Evolutionary conservation across 1,139 yeast genomes (phyloP).

Genomic region (Eremothecium cymbalariae): DNA sequence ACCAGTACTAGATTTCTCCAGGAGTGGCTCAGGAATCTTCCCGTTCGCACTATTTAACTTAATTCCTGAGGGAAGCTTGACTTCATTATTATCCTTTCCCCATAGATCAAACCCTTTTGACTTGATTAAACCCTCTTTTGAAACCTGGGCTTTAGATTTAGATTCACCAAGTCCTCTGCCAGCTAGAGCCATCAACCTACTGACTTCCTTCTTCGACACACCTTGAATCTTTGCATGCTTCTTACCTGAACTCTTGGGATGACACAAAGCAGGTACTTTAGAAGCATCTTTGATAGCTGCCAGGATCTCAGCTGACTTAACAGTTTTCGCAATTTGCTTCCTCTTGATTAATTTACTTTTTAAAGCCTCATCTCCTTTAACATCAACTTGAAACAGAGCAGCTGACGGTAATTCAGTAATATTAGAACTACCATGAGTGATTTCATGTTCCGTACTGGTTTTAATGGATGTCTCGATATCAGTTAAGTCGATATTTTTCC

Average conservation of each 20-base stretch:
- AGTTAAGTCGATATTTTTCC: constrained; percentile 81
- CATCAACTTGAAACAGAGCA: constrained; percentile 66
- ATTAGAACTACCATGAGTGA: constrained; percentile 50
- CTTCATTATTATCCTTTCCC: constrained; percentile 36
- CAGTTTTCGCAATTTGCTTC: constrained; percentile 37
- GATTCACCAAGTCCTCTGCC: constrained; percentile 61
- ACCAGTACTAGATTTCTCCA: constrained; percentile 38
- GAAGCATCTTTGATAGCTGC: constrained; percentile 50
- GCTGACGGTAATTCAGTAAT: constrained; percentile 35
- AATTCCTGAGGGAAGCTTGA: constrained; percentile 28
- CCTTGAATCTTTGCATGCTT: constrained; percentile 47
- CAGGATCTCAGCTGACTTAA: constrained; percentile 70
- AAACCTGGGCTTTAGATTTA: constrained; percentile 44
- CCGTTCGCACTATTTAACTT: constrained; percentile 19
- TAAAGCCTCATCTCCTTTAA: constrained; percentile 46
- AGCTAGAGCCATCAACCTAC: constrained; percentile 65
- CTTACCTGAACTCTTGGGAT: constrained; percentile 34
- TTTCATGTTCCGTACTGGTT: constrained; percentile 56
- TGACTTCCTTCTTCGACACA: constrained; percentile 59
- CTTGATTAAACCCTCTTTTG: constrained; percentile 54
- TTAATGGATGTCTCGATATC: constrained; percentile 70
- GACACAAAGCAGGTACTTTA: constrained; percentile 61
- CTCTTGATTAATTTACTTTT: constrained; percentile 38
- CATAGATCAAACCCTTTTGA: constrained; percentile 57
- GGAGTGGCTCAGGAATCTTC: constrained; percentile 36